A percentile compares a stretch with the other conserved stretches of the same genome.
Conservation (phyloP, 192 early-diverging fungal genomes). For the Chytriomyces sp. region DNA sequence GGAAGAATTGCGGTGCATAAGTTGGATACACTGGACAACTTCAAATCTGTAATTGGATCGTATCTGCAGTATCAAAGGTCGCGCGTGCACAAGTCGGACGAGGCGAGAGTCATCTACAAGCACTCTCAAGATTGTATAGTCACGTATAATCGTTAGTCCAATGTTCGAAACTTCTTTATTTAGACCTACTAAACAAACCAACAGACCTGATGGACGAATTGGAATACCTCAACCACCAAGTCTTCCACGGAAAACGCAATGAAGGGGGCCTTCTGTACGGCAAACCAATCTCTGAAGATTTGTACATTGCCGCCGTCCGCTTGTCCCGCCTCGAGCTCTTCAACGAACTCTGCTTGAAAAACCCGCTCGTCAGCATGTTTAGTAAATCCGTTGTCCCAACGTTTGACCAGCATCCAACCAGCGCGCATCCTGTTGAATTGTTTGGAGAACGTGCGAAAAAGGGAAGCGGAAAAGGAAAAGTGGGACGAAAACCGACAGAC, state of each 20-base stretch:
- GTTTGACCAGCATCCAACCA: background rate
- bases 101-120: background rate
- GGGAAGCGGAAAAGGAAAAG: background rate
- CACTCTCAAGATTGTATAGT: background rate
- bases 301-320: background rate
- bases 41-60: slow-evolving; percentile 14
- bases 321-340: slow-evolving; percentile 12
- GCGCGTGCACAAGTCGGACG: background rate
- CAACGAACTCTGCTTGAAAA: background rate
- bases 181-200: background rate
- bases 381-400: background rate
- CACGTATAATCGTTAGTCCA: background rate
- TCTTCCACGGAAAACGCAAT: background rate
- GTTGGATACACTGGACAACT: background rate
- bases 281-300: background rate
- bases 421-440: background rate
- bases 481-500: background rate
- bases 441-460: background rate
- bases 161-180: background rate
- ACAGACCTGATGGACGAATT: slow-evolving; percentile 10
- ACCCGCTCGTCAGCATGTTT: slow-evolving; percentile 6
- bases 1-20: background rate
- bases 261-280: background rate
- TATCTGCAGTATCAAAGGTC: background rate
- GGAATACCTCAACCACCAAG: slow-evolving; percentile 4